Evolutionary conservation across 2,329 filamentous ascomycete genomes (phyloP), one percentile per base, ranked within the genome.

Genomic region (Fusarium equiseti): DNA sequence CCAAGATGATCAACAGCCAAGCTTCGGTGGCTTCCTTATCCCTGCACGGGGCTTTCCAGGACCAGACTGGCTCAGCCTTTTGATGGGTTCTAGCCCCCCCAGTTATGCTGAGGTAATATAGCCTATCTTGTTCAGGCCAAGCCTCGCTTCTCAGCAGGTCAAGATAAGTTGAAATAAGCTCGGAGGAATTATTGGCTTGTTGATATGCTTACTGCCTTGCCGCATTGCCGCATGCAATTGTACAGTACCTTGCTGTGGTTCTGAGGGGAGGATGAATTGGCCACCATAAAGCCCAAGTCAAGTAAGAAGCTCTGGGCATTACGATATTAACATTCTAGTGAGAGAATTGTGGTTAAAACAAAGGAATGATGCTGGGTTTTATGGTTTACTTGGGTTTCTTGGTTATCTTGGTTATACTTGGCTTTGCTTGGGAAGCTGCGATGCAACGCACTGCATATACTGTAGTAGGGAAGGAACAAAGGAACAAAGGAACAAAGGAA

Each of bases 1-100:
- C 51, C 44, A 55, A 71, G 56, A 64, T 35, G 67, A 70, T 70
- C 68, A 70, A 48, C 67, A 64, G 68, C 68, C 67, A 71, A 71
- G 67, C 67, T 70, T 71, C 53, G 54, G 60, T 68, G 63, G 52
- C 57, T 68, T 52, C 42, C 15, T 18, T 24, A 58, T 35, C 66
- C 67, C 57, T 70, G 67, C 35, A 56, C 62, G 66, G 62, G 44
- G 62, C 22, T 61, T 70, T 67, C 67, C 56, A 67, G 56, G 67
- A 61, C 54, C 52, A 50, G 62, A 56, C 40, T 67, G 68, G 59
- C 38, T 52, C 53, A 63, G 53, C 58, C 52, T 49, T 68, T 24
- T 52, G 46, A 59, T 63, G 60, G 60, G 52, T 68, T 63, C 65
- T 68, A 68, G 52, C 64, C 15, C 22, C 64, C 63, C 63, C 48